Base-by-base conservation (phyloP, 495 filamentous ascomycete genomes). In the Penicillium cinerascens region DNA sequence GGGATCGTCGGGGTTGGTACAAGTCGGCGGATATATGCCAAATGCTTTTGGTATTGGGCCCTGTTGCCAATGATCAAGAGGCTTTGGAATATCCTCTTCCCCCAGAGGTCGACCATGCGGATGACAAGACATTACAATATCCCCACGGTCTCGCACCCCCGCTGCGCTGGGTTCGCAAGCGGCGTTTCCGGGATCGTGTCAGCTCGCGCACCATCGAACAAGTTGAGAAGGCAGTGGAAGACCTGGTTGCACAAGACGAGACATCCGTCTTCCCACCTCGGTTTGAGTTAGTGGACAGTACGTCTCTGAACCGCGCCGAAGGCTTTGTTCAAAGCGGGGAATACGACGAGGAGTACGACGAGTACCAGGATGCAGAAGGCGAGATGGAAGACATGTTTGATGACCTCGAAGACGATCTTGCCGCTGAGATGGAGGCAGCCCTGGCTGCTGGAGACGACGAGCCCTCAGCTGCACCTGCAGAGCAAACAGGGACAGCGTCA, bases 11-110 rank as follows among this genome's bases (percentile, higher is more conserved):
- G 52, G 81, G 85, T 20, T 93, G 91, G 82, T 91, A 91, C 75
- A 99, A 99, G 71, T 87, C 86, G 4, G 88, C 88, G 3, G 95
- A 99, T 70, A 83, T 99, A 7, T 93, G 87, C 53, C 95, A 99
- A 75, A 96, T 99, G 89, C 77, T 97, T 3, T 71, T 95, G 26
- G 87, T 97, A 0, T 78, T 92, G 49, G 87, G 87, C 3, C 73
- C 63, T 27, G 83, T 95, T 21, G 60, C 76, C 10, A 83, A 69
- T 44, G 92, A 97, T 53, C 76, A 84, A 8, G 88, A 95, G 59
- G 90, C 88, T 0, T 44, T 87, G 73, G 77, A 78, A 47, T 69
- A 74, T 66, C 75, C 80, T 1, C 69, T 93, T 9, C 91, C 91
- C 13, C 63, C 69, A 7, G 82, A 86, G 18, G 75, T 96, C 35